A percentile compares a stretch with the other conserved stretches of the same genome.
Conservation (phyloP, 1,284 basidiomycete species). For the Singerocomus rubriflavus region DNA sequence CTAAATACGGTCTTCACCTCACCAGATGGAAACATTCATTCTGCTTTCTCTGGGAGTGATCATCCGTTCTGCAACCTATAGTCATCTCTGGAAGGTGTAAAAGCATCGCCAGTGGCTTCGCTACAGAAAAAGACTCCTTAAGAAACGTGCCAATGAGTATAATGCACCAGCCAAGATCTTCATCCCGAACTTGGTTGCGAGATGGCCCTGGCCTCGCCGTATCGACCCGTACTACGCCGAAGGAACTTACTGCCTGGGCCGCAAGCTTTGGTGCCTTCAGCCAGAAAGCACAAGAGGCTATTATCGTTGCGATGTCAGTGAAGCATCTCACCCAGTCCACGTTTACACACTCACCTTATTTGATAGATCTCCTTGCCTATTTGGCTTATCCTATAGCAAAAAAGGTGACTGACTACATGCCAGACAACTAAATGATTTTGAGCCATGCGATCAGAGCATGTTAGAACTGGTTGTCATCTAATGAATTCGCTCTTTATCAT, state of each 20-base stretch:
- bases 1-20: background rate
- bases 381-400: constrained; percentile 8
- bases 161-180: constrained; percentile 3
- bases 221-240: constrained; percentile 3
- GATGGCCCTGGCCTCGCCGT: constrained; percentile 10
- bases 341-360: background rate
- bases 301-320: constrained; percentile 5
- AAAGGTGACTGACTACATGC: constrained; percentile 1
- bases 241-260: too few species aligned
- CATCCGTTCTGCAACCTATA: background rate
- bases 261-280: constrained; percentile 8
- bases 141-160: background rate
- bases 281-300: constrained; percentile 3
- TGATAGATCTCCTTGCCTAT: constrained; percentile 7
- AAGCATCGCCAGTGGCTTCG: background rate
- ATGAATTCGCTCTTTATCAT: constrained; percentile 43
- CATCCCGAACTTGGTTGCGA: constrained; percentile 10
- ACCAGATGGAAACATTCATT: background rate
- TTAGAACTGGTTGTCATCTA: constrained; percentile 35
- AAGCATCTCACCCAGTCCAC: background rate
- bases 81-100: background rate
- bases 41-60: constrained; percentile 2
- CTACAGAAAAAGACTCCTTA: background rate
- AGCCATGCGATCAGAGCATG: constrained; percentile 1
- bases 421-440: background rate